Evolutionary conservation across 352 stramenopile genomes (phyloP).

Genomic region (Elongisporangium undulatum): DNA sequence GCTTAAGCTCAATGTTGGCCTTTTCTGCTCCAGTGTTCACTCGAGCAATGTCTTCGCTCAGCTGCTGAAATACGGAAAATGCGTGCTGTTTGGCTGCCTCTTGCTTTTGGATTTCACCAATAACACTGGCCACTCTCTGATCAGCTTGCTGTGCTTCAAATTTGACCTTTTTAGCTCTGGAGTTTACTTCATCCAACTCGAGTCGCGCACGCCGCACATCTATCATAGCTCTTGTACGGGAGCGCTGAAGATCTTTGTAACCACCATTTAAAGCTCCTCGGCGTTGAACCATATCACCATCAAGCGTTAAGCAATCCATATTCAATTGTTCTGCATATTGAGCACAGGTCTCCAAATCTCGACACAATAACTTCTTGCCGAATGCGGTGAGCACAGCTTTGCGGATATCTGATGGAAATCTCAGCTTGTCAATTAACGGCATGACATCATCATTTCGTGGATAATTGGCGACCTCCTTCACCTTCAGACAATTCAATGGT

Average conservation of each 20-base stretch:
- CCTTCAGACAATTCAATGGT: conserved; percentile 89
- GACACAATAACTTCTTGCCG: conserved; percentile 96
- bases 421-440: conserved; percentile 82
- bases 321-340: conserved; percentile 75
- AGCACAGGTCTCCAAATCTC: conserved; percentile 88
- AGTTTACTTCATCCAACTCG: conserved; percentile 61
- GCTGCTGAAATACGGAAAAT: conserved; percentile 63
- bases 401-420: conserved; percentile 82
- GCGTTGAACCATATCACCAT: conserved; percentile 97
- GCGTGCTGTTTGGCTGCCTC: conserved; percentile 75
- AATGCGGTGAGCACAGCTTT: conserved; percentile 95
- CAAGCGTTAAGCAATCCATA: conserved; percentile 98
- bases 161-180: conserved; percentile 81
- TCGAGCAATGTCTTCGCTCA: conserved; percentile 80
- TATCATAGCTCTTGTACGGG: conserved; percentile 76
- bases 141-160: conserved; percentile 88
- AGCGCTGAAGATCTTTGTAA: conserved; percentile 91
- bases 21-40: conserved; percentile 70
- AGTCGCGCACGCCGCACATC: conserved; percentile 75
- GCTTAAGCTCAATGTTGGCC: conserved; percentile 26
- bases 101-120: conserved; percentile 82
- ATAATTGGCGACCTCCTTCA: conserved; percentile 80
- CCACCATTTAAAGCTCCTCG: conserved; percentile 96
- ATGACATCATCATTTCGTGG: conserved; percentile 78
- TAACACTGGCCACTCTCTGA: conserved; percentile 79